These are phyloP conservation scores for Pichia phayaonensis DNA, from an alignment of 805 yeast species.

Conservation along the genomic window DNA sequence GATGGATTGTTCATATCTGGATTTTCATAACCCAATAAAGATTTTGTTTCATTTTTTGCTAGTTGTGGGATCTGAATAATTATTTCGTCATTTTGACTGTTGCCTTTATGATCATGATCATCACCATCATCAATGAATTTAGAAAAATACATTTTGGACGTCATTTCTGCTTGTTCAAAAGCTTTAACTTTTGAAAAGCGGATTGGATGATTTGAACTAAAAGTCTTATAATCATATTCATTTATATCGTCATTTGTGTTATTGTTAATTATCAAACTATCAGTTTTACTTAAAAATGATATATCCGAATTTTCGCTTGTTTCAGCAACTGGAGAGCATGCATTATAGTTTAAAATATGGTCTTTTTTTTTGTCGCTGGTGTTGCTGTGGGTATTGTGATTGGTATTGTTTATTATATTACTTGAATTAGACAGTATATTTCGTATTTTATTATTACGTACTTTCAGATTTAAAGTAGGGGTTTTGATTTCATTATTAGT, in stretches of 20 bases:
- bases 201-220: conserved; percentile 28
- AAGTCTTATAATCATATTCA: conserved; percentile 30
- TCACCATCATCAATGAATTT: neutral
- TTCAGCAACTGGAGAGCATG: conserved; percentile 2
- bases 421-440: neutral
- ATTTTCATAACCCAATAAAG: conserved; percentile 4
- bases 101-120: neutral
- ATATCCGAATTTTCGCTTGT: conserved; percentile 4
- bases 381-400: neutral
- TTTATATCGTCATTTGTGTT: conserved; percentile 20
- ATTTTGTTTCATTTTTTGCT: conserved; percentile 16
- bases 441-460: neutral
- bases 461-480: neutral
- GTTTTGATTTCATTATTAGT: neutral
- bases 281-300: conserved; percentile 14
- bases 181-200: conserved; percentile 29
- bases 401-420: neutral
- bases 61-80: conserved; percentile 20
- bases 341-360: neutral
- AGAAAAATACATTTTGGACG: conserved; percentile 21
- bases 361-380: neutral
- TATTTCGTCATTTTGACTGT: conserved; percentile 5
- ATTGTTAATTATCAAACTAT: conserved; percentile 20
- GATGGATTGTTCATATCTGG: neutral
- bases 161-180: conserved; percentile 31